Evolutionary conservation across 2,329 filamentous ascomycete genomes (phyloP).

Genomic region (Colletotrichum cuscutae): DNA sequence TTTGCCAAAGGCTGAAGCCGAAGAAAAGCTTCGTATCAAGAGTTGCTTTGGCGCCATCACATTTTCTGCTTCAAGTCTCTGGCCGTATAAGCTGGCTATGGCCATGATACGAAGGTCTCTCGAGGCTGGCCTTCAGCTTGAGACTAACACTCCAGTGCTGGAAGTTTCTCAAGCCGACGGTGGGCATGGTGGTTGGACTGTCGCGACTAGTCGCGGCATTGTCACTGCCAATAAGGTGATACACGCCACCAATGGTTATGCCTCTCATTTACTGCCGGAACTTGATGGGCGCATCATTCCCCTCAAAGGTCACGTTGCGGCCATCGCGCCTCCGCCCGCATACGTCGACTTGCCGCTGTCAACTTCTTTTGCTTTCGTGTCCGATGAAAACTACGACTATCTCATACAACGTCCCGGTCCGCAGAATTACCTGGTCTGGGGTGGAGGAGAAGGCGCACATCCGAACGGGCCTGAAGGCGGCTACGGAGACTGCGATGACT

Average conservation of each 20-base stretch:
- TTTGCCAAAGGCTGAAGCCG: neutral
- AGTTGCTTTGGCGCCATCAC: neutral
- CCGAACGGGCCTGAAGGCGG: neutral
- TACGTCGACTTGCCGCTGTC: neutral
- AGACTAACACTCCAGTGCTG: neutral
- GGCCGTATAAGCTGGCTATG: neutral
- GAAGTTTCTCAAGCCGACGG: neutral
- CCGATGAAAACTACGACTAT: neutral
- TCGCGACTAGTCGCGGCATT: neutral
- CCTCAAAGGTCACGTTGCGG: neutral
- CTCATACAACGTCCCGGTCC: neutral
- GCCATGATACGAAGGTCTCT: neutral
- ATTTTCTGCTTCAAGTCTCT: neutral
- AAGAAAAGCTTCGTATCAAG: neutral
- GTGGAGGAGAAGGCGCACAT: neutral
- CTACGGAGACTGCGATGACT: neutral
- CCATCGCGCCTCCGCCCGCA: neutral
- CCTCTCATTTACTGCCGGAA: neutral
- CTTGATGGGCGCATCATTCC: neutral
- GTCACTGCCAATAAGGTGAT: neutral
- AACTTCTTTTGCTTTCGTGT: neutral
- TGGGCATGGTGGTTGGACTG: neutral
- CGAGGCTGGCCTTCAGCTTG: neutral
- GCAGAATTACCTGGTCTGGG: neutral
- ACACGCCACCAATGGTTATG: neutral